Base-by-base conservation (phyloP, 2,329 filamentous ascomycete species). In the Ascochyta clinopodiicola region DNA sequence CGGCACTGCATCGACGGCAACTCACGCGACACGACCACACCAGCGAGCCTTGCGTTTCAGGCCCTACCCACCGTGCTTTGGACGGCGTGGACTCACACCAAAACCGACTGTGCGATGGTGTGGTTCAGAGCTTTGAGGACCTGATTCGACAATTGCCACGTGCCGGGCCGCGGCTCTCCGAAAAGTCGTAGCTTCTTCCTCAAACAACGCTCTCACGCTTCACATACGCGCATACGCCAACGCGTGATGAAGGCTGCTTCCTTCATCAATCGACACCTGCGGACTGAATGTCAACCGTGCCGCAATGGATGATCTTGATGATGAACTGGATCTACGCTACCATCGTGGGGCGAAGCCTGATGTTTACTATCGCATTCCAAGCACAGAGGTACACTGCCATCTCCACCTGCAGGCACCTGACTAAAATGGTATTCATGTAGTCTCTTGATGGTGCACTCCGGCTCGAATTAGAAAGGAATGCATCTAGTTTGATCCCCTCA, bases 361-460 rank as follows among this genome's bases (percentile, higher is more conserved):
- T 27, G 70, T 72, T 19, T 73, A 73, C 56, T 74, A 73, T 39
- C 64, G 68, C 10, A 70, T 64, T 32, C 70, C 68, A 12, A 66
- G 63, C 3, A 60, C 59, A 40, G 70, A 69, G 63, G 67, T 69
- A 64, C 44, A 43, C 32, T 35, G 45, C 51, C 56, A 58, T 52
- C 38, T 40, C 35, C 25, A 25, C 36, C 44, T 44, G 29, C 35
- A 47, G 38, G 44, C 45, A 32, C 45, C 32, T 51, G 32, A 51
- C 61, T 68, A 59, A 71, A 55, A 37, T 46, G 37, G 47, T 47
- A 25, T 48, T 45, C 17, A 52, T 56, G 17, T 52, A 70, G 66
- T 67, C 66, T 24, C 56, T 72, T 6, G 64, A 70, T 51, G 68
- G 65, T 29, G 69, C 69, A 10, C 56, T 72, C 38, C 64, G 63